A percentile compares a stretch with the other conserved stretches of the same genome.
Conservation (phyloP, 768 basidiomycete species). For the Suillus cothurnatus region DNA sequence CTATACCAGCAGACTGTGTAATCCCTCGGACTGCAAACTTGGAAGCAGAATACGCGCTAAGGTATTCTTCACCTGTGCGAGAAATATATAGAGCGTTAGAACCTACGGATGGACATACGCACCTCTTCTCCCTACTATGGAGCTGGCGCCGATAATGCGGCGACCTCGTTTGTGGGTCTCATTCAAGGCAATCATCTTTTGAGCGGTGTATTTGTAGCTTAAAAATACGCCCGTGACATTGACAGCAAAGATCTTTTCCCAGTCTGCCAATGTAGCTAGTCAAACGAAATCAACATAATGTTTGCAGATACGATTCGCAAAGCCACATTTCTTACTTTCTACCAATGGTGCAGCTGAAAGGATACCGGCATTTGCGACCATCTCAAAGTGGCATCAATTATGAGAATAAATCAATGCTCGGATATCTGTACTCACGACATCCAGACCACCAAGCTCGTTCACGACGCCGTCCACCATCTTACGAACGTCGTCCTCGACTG, state of each 20-base stretch:
- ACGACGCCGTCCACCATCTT: constrained; percentile 36
- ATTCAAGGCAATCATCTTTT: constrained; percentile 35
- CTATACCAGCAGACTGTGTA: constrained; percentile 24
- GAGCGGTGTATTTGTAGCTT: constrained; percentile 39
- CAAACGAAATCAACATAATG: neutral
- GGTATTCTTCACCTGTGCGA: neutral
- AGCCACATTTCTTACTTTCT: constrained; percentile 14
- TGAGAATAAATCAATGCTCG: neutral
- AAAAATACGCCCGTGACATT: constrained; percentile 39
- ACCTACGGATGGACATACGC: neutral
- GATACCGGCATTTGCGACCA: constrained; percentile 32
- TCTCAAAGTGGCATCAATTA: constrained; percentile 11
- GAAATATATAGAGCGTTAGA: neutral
- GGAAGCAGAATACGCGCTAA: constrained; percentile 27
- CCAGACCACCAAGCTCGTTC: constrained; percentile 43
- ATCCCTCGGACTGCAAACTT: constrained; percentile 35
- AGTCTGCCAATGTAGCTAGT: constrained; percentile 31
- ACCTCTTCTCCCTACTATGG: constrained; percentile 28
- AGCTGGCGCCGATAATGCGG: constrained; percentile 39
- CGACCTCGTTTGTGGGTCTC: constrained; percentile 37
- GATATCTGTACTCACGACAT: constrained; percentile 41
- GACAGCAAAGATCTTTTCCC: constrained; percentile 32
- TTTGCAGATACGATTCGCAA: too few relatives aligned
- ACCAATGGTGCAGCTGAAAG: neutral
- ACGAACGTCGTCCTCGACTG: constrained; percentile 43